Evolutionary conservation across 257 asterid species (phyloP).

Genomic region (Solanum stenotomum): DNA sequence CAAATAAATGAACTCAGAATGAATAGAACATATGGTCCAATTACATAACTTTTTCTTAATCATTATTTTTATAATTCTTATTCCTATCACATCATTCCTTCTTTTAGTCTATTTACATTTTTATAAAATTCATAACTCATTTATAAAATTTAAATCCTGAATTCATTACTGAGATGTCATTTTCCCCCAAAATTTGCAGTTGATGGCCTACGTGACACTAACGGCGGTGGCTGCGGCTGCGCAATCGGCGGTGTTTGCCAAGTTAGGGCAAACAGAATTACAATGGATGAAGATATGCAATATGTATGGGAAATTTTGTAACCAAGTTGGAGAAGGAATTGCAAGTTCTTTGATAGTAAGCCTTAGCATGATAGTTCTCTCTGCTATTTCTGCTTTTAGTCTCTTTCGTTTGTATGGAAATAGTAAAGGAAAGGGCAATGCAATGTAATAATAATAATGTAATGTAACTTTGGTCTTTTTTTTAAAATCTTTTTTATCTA

Average conservation of each 20-base stretch:
- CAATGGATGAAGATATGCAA: conserved; percentile 87
- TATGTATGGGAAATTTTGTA: conserved; percentile 63
- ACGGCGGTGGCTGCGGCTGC: conserved; percentile 69
- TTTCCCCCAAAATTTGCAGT: conserved; percentile 14
- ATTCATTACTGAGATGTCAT: rapidly evolving
- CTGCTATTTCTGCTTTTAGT: conserved; percentile 74
- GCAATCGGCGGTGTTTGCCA: conserved; percentile 55
- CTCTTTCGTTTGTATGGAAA: conserved; percentile 82
- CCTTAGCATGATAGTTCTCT: conserved; percentile 50
- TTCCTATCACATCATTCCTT: not conserved
- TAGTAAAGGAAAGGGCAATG: conserved; percentile 36
- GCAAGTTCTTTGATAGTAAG: conserved; percentile 56
- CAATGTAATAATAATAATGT: conserved; percentile 11
- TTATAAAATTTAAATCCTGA: not conserved
- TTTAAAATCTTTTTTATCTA: not conserved
- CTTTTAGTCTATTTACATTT: not conserved
- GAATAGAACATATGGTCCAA: not conserved
- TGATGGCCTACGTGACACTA: conserved; percentile 64
- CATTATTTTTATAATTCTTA: not conserved
- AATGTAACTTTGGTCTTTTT: not conserved
- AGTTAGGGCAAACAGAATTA: conserved; percentile 63
- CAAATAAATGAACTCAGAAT: not conserved
- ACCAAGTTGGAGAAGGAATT: conserved; percentile 80
- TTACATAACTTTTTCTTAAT: not conserved
- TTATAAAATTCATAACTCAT: not conserved